These are phyloP conservation scores for Epichloe aotearoae DNA, from an alignment of 2,329 filamentous ascomycete species.

Conservation along the genomic window DNA sequence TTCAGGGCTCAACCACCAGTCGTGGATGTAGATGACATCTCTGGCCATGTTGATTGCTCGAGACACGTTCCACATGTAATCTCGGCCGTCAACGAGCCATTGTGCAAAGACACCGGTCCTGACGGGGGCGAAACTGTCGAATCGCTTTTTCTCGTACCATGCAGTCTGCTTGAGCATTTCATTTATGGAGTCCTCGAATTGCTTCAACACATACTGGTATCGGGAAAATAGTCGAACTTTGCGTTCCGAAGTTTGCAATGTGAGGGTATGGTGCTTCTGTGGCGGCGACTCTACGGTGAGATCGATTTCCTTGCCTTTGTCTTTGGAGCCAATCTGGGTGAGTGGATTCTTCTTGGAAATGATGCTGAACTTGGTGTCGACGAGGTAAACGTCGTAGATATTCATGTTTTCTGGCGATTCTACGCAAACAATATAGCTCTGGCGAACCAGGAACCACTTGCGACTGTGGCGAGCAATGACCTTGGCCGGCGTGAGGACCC, in stretches of 20 bases:
- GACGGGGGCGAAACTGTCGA: conserved; percentile 87
- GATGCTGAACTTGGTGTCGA: conserved; percentile 77
- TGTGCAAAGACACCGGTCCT: conserved; percentile 78
- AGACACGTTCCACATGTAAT: conserved; percentile 99
- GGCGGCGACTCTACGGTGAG: conserved; percentile 23
- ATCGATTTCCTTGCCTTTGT: conserved; percentile 39
- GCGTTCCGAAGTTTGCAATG: conserved; percentile 80
- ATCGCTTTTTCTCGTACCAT: conserved; percentile 76
- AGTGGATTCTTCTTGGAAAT: conserved; percentile 55
- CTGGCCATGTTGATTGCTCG: conserved; percentile 92
- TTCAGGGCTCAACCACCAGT: conserved; percentile 97
- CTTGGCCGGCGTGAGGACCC: conserved; percentile 63
- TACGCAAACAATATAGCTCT: conserved; percentile 97
- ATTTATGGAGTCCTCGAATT: conserved; percentile 86
- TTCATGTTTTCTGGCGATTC: conserved; percentile 98
- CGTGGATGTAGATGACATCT: conserved; percentile 97
- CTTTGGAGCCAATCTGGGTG: conserved; percentile 41
- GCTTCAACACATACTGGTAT: conserved; percentile 76
- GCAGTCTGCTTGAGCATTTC: conserved; percentile 73
- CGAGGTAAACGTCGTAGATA: conserved; percentile 96
- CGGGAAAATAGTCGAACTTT: conserved; percentile 83
- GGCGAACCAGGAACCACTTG: conserved; percentile 96
- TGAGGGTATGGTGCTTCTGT: conserved; percentile 67
- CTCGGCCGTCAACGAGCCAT: conserved; percentile 91
- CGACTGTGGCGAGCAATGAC: conserved; percentile 73